Evolutionary conservation across 2,329 filamentous ascomycete genomes (phyloP), one percentile per base, ranked within the genome.

Genomic region (Immersiporthe knoxdaviesiana): DNA sequence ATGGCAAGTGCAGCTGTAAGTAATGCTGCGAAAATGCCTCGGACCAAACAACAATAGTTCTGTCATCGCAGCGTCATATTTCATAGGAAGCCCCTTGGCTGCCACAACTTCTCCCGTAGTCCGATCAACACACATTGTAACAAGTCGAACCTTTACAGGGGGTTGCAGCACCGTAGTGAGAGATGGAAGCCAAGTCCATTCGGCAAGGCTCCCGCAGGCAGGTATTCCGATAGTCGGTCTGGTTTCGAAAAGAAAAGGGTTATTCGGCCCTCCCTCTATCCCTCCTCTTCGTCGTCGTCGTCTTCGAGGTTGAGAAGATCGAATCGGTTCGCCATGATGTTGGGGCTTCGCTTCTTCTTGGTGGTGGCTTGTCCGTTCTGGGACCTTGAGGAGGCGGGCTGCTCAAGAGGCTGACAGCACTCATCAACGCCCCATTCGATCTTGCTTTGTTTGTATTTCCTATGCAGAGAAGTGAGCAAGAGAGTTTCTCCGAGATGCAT

Each of bases 401-500:
- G 68, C 56, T 82, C 77, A 62, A 91, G 77, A 0, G 89, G 84
- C 68, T 86, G 84, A 50, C 87, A 86, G 75, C 93, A 97, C 73
- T 94, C 91, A 74, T 97, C 93, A 0, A 81, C 78, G 71, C 85
- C 88, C 85, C 89, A 95, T 18, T 90, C 88, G 73, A 97, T 91
- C 71, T 85, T 89, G 70, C 85, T 88, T 30, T 87, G 84, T 75
- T 90, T 92, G 81, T 96, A 97, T 39, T 84, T 85, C 18, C 86
- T 88, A 68, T 24, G 30, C 14, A 54, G 12, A 14, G n/a, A 12
- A 3, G 32, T 70, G 21, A 70, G 66, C 47, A 18, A 56, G 27
- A 11, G 8, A n/a, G n/a, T n/a, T n/a, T 2, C 7, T 32, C 18
- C 5, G 24, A 6, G 80, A 78, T 12, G 7, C 44, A 30, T 44